Conservation (phyloP, 2,329 filamentous ascomycete species). For the Biscogniauxia sp. region DNA sequence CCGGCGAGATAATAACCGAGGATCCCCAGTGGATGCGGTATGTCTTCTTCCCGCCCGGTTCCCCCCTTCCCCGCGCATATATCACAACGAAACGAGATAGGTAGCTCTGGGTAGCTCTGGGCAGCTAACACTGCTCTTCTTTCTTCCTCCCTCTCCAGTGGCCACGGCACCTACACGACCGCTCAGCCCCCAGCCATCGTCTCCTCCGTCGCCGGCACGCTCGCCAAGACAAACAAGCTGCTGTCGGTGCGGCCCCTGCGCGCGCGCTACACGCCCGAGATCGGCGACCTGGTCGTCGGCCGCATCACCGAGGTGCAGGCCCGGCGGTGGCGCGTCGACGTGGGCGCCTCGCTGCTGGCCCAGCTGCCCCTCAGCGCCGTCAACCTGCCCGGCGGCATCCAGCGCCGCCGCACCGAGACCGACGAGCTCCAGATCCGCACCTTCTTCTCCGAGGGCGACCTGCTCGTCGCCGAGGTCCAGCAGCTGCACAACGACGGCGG, state of each 20-base stretch:
- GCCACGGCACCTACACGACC: slow-evolving; percentile 85
- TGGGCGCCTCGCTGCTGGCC: slow-evolving; percentile 83
- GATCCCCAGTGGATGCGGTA: slow-evolving; percentile 96
- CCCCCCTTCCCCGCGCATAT: too few relatives aligned
- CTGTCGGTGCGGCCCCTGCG: slow-evolving; percentile 87
- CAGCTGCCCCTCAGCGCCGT: slow-evolving; percentile 83
- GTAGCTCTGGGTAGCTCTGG: too few relatives aligned
- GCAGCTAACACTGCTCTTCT: slow-evolving; percentile 4
- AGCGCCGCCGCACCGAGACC: slow-evolving; percentile 87
- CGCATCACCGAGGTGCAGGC: slow-evolving; percentile 94
- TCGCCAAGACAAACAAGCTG: slow-evolving; percentile 94
- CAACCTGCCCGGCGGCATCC: slow-evolving; percentile 90
- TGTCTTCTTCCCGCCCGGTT: slow-evolving; percentile 15
- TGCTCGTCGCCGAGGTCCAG: slow-evolving; percentile 94
- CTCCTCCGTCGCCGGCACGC: slow-evolving; percentile 84
- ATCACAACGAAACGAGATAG: background rate
- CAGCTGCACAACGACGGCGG: slow-evolving; percentile 80
- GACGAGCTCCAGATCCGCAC: slow-evolving; percentile 95
- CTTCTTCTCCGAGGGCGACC: slow-evolving; percentile 95
- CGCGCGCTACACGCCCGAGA: slow-evolving; percentile 91
- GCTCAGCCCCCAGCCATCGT: slow-evolving; percentile 66
- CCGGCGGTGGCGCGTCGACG: slow-evolving; percentile 91
- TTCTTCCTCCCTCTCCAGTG: slow-evolving; percentile 47
- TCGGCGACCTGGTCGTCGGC: slow-evolving; percentile 92
- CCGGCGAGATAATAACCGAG: slow-evolving; percentile 82